Percentiles rank a stretch among this genome's conserved stretches.
phyloP scores from a whole-genome alignment of 371 early-diverging fungal species.

The Apophysomyces sp. region DNA sequence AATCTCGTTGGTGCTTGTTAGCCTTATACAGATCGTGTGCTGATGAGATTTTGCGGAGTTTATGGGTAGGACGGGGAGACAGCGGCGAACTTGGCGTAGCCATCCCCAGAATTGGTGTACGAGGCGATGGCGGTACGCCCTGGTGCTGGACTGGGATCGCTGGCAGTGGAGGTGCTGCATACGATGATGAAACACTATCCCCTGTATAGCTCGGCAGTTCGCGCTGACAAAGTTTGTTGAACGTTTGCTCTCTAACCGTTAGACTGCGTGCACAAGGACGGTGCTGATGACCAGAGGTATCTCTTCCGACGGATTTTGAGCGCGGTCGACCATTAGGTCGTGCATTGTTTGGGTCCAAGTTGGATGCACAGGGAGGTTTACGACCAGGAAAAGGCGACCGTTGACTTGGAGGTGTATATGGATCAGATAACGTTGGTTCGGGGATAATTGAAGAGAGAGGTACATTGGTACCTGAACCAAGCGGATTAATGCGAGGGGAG shows the following conservation, averaged over 20 bases:
- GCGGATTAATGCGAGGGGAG: neutral
- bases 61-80: neutral
- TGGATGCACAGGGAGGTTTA: neutral
- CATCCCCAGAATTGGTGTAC: neutral
- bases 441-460: neutral
- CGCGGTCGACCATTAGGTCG: neutral
- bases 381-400: neutral
- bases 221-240: constrained; percentile 8
- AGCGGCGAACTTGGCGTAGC: neutral
- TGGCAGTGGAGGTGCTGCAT: neutral
- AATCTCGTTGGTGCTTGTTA: neutral
- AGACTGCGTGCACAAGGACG: constrained; percentile 3
- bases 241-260: constrained; percentile 6
- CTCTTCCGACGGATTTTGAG: neutral
- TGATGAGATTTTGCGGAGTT: constrained; percentile 1
- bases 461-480: neutral
- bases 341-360: neutral
- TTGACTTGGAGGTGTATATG: neutral
- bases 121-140: neutral
- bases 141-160: neutral
- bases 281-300: neutral
- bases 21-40: constrained; percentile 3
- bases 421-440: neutral
- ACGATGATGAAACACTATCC: neutral
- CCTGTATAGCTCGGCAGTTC: neutral